Percentiles rank a stretch among this genome's conserved stretches.
These are phyloP conservation scores for Dictyostelium brefeldianum DNA, from an alignment of 78 protist species.

Conservation along the genomic window DNA sequence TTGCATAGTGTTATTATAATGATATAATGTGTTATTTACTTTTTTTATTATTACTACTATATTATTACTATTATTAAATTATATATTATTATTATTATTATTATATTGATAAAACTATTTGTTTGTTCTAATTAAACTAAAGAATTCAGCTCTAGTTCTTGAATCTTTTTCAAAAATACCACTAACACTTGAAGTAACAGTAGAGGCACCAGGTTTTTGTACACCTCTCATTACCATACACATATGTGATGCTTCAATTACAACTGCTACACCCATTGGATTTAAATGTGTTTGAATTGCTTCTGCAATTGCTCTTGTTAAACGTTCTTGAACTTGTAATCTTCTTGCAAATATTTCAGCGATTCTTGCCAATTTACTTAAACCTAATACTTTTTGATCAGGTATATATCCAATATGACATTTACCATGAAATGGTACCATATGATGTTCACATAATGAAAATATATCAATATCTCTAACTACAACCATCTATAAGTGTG, in stretches of 20 bases:
- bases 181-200: slow-evolving; percentile 88
- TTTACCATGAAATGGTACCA: slow-evolving; percentile 96
- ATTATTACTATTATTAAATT: neutral
- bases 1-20: no score
- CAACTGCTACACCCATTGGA: slow-evolving; percentile 96
- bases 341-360: slow-evolving; percentile 92
- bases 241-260: slow-evolving; percentile 95
- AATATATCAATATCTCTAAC: slow-evolving; percentile 93
- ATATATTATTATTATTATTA: neutral
- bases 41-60: neutral
- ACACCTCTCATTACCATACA: slow-evolving; percentile 98
- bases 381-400: slow-evolving; percentile 92
- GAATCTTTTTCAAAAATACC: slow-evolving; percentile 89
- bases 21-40: no score
- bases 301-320: slow-evolving; percentile 94
- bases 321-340: slow-evolving; percentile 96
- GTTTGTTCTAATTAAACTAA: slow-evolving; percentile 63
- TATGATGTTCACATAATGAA: slow-evolving; percentile 97
- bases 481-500: slow-evolving; percentile 89
- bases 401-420: slow-evolving; percentile 96
- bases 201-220: slow-evolving; percentile 89
- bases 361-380: slow-evolving; percentile 95
- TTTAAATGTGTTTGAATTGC: slow-evolving; percentile 86
- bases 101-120: neutral
- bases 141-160: slow-evolving; percentile 90